Evolutionary conservation across 164 flowering plant genomes (phyloP).

Genomic region (Sedum album): DNA sequence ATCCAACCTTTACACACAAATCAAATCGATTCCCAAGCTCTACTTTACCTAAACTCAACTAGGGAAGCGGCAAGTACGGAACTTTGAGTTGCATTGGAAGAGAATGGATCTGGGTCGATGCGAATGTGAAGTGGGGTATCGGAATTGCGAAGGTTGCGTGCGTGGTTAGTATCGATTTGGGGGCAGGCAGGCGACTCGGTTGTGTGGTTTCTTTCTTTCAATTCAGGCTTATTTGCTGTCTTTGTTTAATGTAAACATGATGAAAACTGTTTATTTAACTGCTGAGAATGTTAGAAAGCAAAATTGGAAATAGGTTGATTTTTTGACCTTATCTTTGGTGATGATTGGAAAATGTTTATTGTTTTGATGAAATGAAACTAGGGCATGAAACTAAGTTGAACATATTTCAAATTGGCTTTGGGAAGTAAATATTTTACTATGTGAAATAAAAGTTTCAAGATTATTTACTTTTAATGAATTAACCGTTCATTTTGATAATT

Average conservation of each 20-base stretch:
- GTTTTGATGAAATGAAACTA: neutral
- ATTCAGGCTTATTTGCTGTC: neutral
- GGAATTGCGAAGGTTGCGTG: neutral
- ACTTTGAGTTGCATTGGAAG: neutral
- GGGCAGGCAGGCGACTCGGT: constrained; percentile 26
- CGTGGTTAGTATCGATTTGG: neutral
- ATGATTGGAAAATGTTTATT: neutral
- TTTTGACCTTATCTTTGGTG: neutral
- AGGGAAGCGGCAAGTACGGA: neutral
- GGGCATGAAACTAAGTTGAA: constrained; percentile 57
- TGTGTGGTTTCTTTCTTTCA: neutral
- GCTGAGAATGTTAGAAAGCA: neutral
- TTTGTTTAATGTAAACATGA: neutral
- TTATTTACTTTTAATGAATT: no score
- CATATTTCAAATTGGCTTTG: constrained; percentile 25
- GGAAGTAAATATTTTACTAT: no score
- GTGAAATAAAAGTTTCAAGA: no score
- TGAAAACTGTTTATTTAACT: no score
- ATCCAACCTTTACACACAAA: neutral
- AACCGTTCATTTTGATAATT: no score
- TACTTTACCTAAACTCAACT: neutral
- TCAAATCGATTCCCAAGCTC: neutral
- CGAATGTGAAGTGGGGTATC: neutral
- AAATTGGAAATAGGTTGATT: neutral
- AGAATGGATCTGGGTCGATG: constrained; percentile 9